Conservation (phyloP, 2,329 filamentous ascomycete genomes). For the Ceratocystis cubensis region DNA sequence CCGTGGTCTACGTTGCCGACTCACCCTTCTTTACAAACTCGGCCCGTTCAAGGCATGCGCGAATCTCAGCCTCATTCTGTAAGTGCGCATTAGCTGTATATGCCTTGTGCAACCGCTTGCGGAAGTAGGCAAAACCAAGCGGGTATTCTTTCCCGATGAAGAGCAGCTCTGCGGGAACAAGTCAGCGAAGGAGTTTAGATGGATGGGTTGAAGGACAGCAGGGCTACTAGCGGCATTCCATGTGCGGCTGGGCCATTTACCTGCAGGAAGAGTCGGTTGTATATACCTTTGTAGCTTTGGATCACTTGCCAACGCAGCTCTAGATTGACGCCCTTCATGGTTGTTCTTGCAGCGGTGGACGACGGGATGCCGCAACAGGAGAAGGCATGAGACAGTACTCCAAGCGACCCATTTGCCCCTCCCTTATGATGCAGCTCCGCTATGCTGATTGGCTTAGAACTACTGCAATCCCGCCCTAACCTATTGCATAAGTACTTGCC, state of each 20-base stretch:
- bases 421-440: too few relatives aligned
- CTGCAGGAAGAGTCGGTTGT: not conserved
- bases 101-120: conserved; percentile 66
- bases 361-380: not conserved
- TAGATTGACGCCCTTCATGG: conserved; percentile 26
- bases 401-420: too few relatives aligned
- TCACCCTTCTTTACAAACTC: conserved; percentile 88
- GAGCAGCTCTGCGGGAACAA: conserved; percentile 53
- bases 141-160: conserved; percentile 79
- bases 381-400: not conserved
- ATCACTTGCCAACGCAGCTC: conserved; percentile 67
- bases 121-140: conserved; percentile 68
- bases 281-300: conserved; percentile 73
- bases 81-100: conserved; percentile 65
- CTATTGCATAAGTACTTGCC: too few relatives aligned
- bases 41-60: conserved; percentile 59
- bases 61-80: conserved; percentile 61
- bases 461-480: too few relatives aligned
- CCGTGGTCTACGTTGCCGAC: conserved; percentile 12
- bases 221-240: not conserved
- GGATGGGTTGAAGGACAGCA: not conserved
- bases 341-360: not conserved
- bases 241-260: too few relatives aligned
- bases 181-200: not conserved
- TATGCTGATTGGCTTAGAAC: too few relatives aligned